phyloP scores from a whole-genome alignment of 176 grass and related monocot species.

The Aegilops bicornis region DNA sequence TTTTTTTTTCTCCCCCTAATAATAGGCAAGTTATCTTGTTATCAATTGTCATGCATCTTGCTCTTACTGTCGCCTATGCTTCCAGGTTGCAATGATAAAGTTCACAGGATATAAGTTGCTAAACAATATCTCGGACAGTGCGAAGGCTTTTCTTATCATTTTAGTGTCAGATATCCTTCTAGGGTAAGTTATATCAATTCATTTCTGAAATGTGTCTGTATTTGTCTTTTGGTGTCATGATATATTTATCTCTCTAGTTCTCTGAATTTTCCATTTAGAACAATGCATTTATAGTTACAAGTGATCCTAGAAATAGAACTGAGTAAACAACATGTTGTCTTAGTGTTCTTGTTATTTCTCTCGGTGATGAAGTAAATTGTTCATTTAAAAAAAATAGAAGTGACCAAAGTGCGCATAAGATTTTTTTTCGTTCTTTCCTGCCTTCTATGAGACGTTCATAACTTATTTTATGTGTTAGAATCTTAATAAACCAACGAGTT shows the following conservation, averaged over 20 bases:
- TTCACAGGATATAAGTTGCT: conserved; percentile 98
- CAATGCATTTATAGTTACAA: neutral
- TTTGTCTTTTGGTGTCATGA: neutral
- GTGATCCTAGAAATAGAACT: neutral
- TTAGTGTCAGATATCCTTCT: conserved; percentile 83
- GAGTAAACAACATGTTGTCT: neutral
- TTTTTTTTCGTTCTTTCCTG: neutral
- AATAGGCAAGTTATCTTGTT: conserved; percentile 20
- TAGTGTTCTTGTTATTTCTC: neutral
- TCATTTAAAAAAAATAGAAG: neutral
- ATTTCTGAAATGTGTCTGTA: conserved; percentile 14
- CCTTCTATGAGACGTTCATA: neutral
- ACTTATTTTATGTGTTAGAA: neutral
- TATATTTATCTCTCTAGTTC: neutral
- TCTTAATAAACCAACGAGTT: conserved; percentile 24
- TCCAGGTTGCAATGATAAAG: conserved; percentile 96
- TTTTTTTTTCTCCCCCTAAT: neutral
- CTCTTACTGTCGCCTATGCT: neutral
- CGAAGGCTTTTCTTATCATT: conserved; percentile 97
- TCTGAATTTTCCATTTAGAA: neutral
- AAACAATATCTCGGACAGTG: conserved; percentile 80
- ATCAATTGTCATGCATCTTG: conserved; percentile 16
- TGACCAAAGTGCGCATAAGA: neutral
- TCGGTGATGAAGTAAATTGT: neutral
- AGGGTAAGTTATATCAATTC: conserved; percentile 60